These are phyloP conservation scores for Fraxinus sp. DNA, from an alignment of 305 asterid genomes.

Conservation along the genomic window DNA sequence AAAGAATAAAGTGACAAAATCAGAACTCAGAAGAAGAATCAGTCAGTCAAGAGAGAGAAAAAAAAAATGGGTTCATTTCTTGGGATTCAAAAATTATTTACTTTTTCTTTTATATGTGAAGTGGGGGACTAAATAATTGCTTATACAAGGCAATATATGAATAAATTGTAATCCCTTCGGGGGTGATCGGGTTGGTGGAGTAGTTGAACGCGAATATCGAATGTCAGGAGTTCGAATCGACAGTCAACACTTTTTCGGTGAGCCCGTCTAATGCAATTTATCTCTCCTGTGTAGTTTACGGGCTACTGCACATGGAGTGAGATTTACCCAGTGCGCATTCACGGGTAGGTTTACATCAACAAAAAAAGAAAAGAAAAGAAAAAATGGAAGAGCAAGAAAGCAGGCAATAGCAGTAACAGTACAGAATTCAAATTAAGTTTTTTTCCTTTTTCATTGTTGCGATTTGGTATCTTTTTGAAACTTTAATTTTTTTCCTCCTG, in stretches of 20 bases:
- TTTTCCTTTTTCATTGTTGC: constrained; percentile 26
- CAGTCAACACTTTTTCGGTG: too few relatives aligned
- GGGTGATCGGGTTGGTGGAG: too few relatives aligned
- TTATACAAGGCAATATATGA: constrained; percentile 29
- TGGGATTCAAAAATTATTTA: constrained; percentile 55
- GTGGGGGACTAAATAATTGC: constrained; percentile 79
- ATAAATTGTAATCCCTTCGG: not conserved
- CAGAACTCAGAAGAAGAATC: constrained; percentile 30
- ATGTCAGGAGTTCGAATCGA: too few relatives aligned
- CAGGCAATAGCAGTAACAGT: not conserved
- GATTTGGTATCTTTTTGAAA: constrained; percentile 28
- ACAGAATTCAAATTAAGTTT: constrained; percentile 48
- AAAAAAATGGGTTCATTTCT: constrained; percentile 33
- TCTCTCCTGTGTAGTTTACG: too few relatives aligned
- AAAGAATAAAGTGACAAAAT: constrained; percentile 26
- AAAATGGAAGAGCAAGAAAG: not conserved
- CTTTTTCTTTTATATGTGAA: constrained; percentile 19
- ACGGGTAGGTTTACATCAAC: too few relatives aligned
- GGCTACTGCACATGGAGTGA: too few relatives aligned
- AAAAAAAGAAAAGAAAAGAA: too few relatives aligned
- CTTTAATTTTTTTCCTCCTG: constrained; percentile 28
- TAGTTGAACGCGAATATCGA: too few relatives aligned
- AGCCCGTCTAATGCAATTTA: too few relatives aligned
- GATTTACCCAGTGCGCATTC: too few relatives aligned
- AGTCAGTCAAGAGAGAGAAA: constrained; percentile 52